These are phyloP conservation scores for Colletotrichum cordylinicola DNA, from an alignment of 2,329 filamentous ascomycete species.

Conservation along the genomic window DNA sequence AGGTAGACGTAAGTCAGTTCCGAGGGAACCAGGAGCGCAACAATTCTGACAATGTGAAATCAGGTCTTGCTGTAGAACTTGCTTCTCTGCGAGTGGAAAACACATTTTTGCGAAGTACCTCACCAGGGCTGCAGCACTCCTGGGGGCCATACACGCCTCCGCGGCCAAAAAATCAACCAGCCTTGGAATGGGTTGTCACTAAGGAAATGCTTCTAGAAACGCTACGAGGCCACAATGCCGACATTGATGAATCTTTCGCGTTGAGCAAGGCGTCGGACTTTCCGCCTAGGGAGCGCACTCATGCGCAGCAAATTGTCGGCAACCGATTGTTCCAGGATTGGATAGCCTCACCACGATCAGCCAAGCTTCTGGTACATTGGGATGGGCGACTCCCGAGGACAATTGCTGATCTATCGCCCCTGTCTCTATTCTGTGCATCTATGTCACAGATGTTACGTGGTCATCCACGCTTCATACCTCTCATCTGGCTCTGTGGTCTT, in stretches of 20 bases:
- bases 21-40: neutral
- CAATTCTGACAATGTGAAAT: neutral
- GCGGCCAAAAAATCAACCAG: neutral
- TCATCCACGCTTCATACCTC: neutral
- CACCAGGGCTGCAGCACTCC: neutral
- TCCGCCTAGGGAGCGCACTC: neutral
- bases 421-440: neutral
- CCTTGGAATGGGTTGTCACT: neutral
- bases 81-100: neutral
- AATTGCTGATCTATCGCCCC: neutral
- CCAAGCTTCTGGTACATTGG: neutral
- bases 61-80: neutral
- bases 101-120: neutral
- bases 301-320: neutral
- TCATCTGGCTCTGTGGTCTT: neutral
- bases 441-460: neutral
- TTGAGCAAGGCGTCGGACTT: neutral
- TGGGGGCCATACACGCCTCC: neutral
- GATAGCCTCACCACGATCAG: neutral
- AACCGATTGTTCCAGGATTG: neutral
- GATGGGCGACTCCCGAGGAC: neutral
- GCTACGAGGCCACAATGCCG: neutral
- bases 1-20: neutral
- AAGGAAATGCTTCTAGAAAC: neutral
- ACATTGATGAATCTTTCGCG: neutral